These are phyloP conservation scores for Pilobolus umbonatus DNA, from an alignment of 192 early-diverging fungal species.

Conservation along the genomic window DNA sequence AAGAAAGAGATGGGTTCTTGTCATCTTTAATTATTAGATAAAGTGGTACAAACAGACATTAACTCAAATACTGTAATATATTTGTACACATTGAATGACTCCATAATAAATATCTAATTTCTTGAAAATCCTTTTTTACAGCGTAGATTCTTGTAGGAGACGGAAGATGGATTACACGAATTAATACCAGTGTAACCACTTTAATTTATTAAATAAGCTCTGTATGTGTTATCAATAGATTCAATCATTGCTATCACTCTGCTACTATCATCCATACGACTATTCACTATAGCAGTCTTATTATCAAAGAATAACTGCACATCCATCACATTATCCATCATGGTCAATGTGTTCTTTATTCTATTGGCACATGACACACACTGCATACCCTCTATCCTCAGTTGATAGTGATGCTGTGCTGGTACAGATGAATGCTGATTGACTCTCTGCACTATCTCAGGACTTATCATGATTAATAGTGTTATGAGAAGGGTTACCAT, in stretches of 20 bases:
- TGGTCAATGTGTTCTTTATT: constrained; percentile 34
- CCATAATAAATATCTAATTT: too few species aligned
- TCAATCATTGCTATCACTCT: background rate
- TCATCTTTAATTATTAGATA: too few species aligned
- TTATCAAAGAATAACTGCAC: constrained; percentile 41
- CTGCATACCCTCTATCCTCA: constrained; percentile 38
- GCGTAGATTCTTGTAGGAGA: too few species aligned
- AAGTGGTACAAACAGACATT: too few species aligned
- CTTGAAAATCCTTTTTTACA: too few species aligned
- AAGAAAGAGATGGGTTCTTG: background rate
- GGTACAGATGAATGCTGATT: background rate
- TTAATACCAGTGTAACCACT: background rate
- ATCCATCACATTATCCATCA: constrained; percentile 16
- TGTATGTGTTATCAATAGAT: background rate
- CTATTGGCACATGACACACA: constrained; percentile 51
- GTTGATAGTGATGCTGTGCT: constrained; percentile 22
- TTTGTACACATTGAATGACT: too few species aligned
- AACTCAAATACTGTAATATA: too few species aligned
- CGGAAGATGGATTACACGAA: too few species aligned
- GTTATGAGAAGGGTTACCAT: constrained; percentile 11
- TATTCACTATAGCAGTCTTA: constrained; percentile 24
- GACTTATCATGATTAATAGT: constrained; percentile 32
- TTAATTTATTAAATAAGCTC: background rate
- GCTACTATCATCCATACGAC: too few species aligned
- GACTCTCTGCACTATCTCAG: constrained; percentile 34